Base-by-base conservation (phyloP, 2,329 filamentous ascomycete genomes). In the Colletotrichum sp. region DNA sequence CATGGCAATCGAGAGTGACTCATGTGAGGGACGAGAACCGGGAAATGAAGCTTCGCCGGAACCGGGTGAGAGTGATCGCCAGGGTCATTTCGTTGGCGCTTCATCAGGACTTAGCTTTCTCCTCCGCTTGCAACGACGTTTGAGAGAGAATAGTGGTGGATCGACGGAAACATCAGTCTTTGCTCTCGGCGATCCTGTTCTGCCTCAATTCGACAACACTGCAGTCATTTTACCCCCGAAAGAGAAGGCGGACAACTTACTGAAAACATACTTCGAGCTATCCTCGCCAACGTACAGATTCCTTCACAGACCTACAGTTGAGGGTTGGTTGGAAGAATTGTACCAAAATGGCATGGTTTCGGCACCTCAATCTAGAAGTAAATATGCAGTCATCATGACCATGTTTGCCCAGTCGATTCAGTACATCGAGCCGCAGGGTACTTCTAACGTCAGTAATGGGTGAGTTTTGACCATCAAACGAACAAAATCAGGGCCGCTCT, bases 11-110 rank as follows among this genome's bases (percentile, higher is more conserved):
- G 44, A n/a, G 44, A 13, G n/a, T 18, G n/a, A 4, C 44, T 21
- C n/a, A 21, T 21, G n/a, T n/a, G n/a, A 49, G 44, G 44, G n/a
- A 49, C 44, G 10, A 49, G n/a, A 13, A n/a, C 44, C 10, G 8
- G 10, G 44, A 49, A 49, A 49, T 13, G 44, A 49, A 65, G 64
- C 63, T 18, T 82, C 81, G 5, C 81, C 82, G 5, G 82, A 82
- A 30, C 81, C 80, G 3, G 75, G 80, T 0, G 81, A 82, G 26
- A 79, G 78, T 1, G 82, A 83, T 26, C 72, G 79, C 3, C 79
- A 83, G 66, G 82, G 82, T 0, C 82, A 83, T 16, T 83, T 83
- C 16, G 79, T 82, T 28, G 82, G 82, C 1, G 82, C 82, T 9
- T 79, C 82, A 3, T 83, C 82, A 3, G 82, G 82, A 1, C 78